phyloP scores from a whole-genome alignment of 352 stramenopile species.

The Globisporangium canariense region DNA sequence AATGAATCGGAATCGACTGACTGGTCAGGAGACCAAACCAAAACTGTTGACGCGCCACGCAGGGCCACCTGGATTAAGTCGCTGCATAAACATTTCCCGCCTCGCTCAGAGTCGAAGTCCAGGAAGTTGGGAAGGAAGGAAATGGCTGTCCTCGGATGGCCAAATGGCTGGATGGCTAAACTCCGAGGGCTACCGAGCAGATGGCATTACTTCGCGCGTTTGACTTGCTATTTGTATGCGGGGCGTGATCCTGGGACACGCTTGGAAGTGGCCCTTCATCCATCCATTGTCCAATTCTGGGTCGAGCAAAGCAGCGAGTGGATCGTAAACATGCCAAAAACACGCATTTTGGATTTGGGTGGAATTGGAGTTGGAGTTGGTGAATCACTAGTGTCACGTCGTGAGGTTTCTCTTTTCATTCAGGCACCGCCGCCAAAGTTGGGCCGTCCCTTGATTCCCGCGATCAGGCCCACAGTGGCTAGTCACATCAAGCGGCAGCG shows the following conservation, averaged over 20 bases:
- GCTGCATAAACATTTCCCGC: constrained; percentile 11
- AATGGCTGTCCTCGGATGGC: neutral
- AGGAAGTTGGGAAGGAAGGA: neutral
- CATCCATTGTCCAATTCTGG: neutral
- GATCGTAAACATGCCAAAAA: neutral
- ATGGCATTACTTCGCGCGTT: constrained; percentile 13
- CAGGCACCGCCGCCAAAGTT: neutral
- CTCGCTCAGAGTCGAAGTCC: too few species aligned
- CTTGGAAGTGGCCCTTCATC: constrained; percentile 1
- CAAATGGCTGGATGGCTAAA: constrained; percentile 8
- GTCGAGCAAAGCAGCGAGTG: neutral
- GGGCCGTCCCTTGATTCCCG: neutral
- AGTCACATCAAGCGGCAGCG: neutral
- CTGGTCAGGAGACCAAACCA: neutral
- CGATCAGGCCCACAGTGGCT: neutral
- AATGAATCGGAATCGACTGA: neutral
- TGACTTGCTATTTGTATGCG: constrained; percentile 4
- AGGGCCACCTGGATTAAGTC: constrained; percentile 8
- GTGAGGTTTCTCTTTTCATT: neutral
- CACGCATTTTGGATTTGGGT: neutral
- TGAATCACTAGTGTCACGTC: too few species aligned
- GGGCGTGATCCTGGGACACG: neutral
- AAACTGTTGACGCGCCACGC: constrained; percentile 7
- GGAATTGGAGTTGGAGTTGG: too few species aligned
- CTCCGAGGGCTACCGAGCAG: constrained; percentile 1